Evolutionary conservation across 2,329 filamentous ascomycete genomes (phyloP), one percentile per base, ranked within the genome.

Genomic region (Podosphaera xanthii): DNA sequence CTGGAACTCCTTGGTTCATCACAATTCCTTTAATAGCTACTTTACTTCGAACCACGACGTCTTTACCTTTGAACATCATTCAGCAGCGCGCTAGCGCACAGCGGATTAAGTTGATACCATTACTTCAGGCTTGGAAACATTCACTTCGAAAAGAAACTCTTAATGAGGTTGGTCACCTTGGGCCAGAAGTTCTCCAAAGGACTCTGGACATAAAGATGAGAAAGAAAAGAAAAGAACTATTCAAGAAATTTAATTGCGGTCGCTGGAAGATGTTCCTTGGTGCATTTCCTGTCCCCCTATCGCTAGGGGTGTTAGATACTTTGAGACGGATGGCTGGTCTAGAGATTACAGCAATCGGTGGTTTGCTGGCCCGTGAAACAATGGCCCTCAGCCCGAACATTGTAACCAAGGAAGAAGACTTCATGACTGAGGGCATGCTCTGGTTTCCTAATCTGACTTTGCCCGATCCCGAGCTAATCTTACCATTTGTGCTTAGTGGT

Each of bases 381-480:
- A 59, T 40, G 3, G 36, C 44, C 14, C 35, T 52, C 6, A 49
- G n/a, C 1, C 12, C 33, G 12, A 40, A 34, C 35, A 40, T 62
- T 35, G 59, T 64, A 6, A 59, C 59, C 46, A 57, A 59, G 33
- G 65, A 64, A 58, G 63, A 52, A 59, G 61, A 74, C 3, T 69
- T 83, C 14, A 72, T 74, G 4, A 72, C 67, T 6, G 80, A 81
- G 69, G 80, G 80, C n/a, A 72, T 75, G 2, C 70, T 80, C 1
- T 84, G 80, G 80, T 81, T 82, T 59, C 72, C 75, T 0, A 73
- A 83, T 65, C 72, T 84, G 12, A 69, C 78, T 4, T 65, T 72
- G 0, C 69, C 76, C 7, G 80, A 83, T 63, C 72, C 78, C 0
- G 73, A 72, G 2, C 69, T 74, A 2, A 63, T 72, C 1, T 70